Evolutionary conservation across 345 rosid species (phyloP).

Genomic region (Cardiospermum halicacabum): DNA sequence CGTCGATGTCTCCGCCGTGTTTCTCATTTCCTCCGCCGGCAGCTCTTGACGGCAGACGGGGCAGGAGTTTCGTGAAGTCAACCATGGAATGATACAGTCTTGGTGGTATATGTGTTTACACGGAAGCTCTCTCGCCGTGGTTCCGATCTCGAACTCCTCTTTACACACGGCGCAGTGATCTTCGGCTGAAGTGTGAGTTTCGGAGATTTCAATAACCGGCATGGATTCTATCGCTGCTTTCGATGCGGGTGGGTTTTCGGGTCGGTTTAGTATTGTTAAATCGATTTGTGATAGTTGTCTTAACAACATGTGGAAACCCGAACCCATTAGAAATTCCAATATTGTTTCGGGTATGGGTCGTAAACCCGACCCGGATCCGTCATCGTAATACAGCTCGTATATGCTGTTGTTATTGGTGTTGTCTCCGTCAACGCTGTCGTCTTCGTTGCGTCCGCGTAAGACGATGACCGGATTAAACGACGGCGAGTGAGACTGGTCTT

Average conservation of each 20-base stretch:
- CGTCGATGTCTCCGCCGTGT: conserved; percentile 26
- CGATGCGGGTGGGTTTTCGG: conserved; percentile 66
- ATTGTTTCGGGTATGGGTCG: conserved; percentile 64
- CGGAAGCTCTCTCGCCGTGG: conserved; percentile 69
- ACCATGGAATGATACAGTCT: conserved; percentile 75
- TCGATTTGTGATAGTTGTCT: conserved; percentile 66
- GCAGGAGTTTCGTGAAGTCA: conserved; percentile 62
- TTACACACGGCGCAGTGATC: conserved; percentile 72
- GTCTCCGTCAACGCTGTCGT: conserved; percentile 21
- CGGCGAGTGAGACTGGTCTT: conserved; percentile 26
- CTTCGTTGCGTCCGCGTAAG: conserved; percentile 45
- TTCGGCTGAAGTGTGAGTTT: conserved; percentile 34
- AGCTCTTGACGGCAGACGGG: conserved; percentile 69
- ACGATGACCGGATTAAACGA: conserved; percentile 69
- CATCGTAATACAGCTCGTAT: conserved; percentile 65
- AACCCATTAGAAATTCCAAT: conserved; percentile 68
- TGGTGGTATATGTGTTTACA: conserved; percentile 71
- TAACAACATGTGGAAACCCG: conserved; percentile 61
- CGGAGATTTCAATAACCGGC: conserved; percentile 47
- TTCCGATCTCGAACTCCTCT: conserved; percentile 56
- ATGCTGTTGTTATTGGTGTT: conserved; percentile 31
- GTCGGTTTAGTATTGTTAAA: conserved; percentile 42
- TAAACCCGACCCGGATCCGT: conserved; percentile 61
- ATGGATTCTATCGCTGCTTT: conserved; percentile 63
- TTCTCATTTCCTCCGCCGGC: conserved; percentile 36